Base-by-base conservation (phyloP, 2,329 filamentous ascomycete genomes). In the Hymenotorrendiella dingleyae region DNA sequence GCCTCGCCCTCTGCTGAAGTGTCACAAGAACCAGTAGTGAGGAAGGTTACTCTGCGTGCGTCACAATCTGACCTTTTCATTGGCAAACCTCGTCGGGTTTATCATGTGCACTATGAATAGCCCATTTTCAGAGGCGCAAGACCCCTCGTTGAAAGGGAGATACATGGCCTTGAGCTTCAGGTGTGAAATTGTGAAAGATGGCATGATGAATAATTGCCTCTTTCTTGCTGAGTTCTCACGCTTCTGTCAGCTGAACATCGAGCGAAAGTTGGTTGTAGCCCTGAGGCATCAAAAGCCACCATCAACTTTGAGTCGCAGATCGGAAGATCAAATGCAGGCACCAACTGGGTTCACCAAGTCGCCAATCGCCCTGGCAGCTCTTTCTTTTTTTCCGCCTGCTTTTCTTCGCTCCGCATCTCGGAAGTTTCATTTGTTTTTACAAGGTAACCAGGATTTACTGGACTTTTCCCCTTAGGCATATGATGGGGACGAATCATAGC, bases 281-380 rank as follows among this genome's bases (percentile, higher is more conserved):
- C 32, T 16, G 20, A 9, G n/a, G 21, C 26, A 10, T 9, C 2
- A 24, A 24, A 24, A 12, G 3, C 28, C 12, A 21, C 16, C 16
- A 21, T 16, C 21, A n/a, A 19, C 11, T 30, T 37, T 11, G 14
- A 23, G 32, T 37, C 32, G 45, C 45, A 47, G 45, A 47, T 47
- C 40, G 36, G 45, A 11, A 36, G 45, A 47, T 47, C 45, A 35
- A n/a, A 47, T 47, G 41, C 45, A 47, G 45, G 45, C 41, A 47
- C 45, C 32, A 35, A 40, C 33, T 21, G 38, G 30, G 45, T 29
- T 22, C 35, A 14, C 16, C 16, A 11, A 36, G 7, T 24, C 32
- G 22, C 5, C n/a, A 24, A 27, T 28, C 14, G 21, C 21, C 12
- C 24, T 19, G 20, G 23, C 12, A 11, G 6, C 29, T 22, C 6